Evolutionary conservation across 768 basidiomycete species (phyloP), one percentile per base, ranked within the genome.

Genomic region (Rhodocollybia butyracea): DNA sequence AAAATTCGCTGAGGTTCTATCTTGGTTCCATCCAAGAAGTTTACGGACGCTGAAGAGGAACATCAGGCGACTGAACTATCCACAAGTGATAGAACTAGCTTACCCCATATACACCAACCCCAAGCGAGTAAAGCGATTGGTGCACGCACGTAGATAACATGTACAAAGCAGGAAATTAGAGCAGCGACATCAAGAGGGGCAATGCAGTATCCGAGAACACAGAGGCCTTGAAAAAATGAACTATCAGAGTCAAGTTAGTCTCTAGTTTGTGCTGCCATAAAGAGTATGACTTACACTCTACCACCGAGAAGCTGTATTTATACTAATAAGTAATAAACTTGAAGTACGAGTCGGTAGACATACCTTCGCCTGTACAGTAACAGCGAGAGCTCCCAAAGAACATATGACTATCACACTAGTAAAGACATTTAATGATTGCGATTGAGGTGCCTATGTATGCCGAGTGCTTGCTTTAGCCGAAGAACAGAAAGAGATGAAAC

Each of bases 91-190:
- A 38, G 24, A 31, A 10, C 40, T n/a, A 24, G 69, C 82, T 57
- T 65, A 98, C 95, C 96, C 94, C 94, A 98, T 56, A 97, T 89
- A 68, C 88, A 92, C 96, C 96, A 98, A 34, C 80, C 94, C 89
- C 94, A 96, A 12, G 92, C 89, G 19, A 86, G 77, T 26, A 96
- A 68, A 42, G 94, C 88, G 29, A 98, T 70, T 10, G 96, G 96
- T 29, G 86, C 87, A 55, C 96, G 83, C 55, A 98, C 76, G 73
- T 89, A 97, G 46, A 98, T 87, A 27, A 85, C 72, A 42, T 82
- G 89, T 15, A 98, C 85, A 61, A 96, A 93, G 62, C 86, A 88
- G 1, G 92, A 81, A 42, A 97, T 79, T 29, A 98, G 73, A 2
- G 94, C 94, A 6, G 96, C 95, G 40, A 96, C 83, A 59, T 95